phyloP scores from a whole-genome alignment of 495 filamentous ascomycete genomes.

The Aspergillus panamensis region DNA sequence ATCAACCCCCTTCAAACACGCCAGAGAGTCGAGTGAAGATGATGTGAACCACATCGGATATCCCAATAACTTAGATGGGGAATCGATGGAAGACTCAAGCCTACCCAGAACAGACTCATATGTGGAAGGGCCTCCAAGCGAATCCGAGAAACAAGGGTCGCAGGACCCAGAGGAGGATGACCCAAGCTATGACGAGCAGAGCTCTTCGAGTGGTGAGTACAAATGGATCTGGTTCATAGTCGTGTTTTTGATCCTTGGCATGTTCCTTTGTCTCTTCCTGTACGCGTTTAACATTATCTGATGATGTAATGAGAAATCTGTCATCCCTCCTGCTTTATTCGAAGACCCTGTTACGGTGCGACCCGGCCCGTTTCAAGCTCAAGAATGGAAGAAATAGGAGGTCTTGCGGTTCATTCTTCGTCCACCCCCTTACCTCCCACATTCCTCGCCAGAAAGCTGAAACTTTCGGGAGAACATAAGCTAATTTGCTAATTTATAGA shows the following conservation, averaged over 20 bases:
- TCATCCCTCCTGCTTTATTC: not conserved
- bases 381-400: not conserved
- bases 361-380: not conserved
- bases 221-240: constrained; percentile 32
- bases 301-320: constrained; percentile 25
- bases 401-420: constrained; percentile 14
- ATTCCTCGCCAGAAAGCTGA: constrained; percentile 9
- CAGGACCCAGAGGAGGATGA: not conserved
- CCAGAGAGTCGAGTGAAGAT: not conserved
- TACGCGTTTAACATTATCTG: constrained; percentile 31
- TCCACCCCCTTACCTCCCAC: constrained; percentile 15
- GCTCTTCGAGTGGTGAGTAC: constrained; percentile 27
- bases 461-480: not conserved
- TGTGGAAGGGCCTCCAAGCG: not conserved
- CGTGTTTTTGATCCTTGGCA: constrained; percentile 25
- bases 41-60: not conserved
- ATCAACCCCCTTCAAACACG: not conserved
- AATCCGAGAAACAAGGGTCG: not conserved
- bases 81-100: not conserved
- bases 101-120: not conserved
- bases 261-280: constrained; percentile 36
- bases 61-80: not conserved
- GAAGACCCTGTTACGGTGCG: not conserved
- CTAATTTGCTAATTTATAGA: constrained; percentile 1
- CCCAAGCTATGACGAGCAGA: constrained; percentile 2